Conservation (phyloP, 768 basidiomycete genomes). For the Lanmaoa rubissima region DNA sequence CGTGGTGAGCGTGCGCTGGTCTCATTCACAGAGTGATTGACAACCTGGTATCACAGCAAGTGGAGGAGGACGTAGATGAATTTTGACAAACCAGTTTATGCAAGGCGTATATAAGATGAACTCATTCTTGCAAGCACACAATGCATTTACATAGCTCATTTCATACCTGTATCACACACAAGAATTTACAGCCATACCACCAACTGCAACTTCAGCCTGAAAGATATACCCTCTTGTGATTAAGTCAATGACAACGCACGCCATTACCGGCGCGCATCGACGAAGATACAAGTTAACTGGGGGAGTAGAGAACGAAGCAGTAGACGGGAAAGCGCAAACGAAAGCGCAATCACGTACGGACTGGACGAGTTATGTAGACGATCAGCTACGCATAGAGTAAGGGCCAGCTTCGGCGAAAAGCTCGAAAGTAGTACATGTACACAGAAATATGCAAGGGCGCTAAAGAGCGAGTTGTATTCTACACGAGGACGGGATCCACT, state of each 20-base stretch:
- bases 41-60: not conserved
- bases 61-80: not conserved
- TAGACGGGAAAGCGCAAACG: constrained; percentile 5
- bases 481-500: constrained; percentile 21
- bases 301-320: constrained; percentile 7
- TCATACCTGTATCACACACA: not conserved
- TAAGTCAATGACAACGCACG: not conserved
- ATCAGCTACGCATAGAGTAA: constrained; percentile 25
- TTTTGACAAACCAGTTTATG: not conserved
- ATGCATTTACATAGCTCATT: not conserved
- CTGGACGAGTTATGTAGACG: constrained; percentile 9
- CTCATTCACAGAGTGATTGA: not conserved
- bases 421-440: constrained; percentile 29
- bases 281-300: not conserved
- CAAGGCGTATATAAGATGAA: not conserved
- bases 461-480: constrained; percentile 22
- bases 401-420: not conserved
- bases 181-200: not conserved
- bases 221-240: not conserved
- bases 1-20: constrained; percentile 3
- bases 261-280: not conserved
- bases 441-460: constrained; percentile 24
- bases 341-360: constrained; percentile 9
- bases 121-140: not conserved
- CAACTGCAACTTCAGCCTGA: not conserved